These are phyloP conservation scores for Amylocarpus encephaloides DNA, from an alignment of 2,329 filamentous ascomycete genomes.

Conservation along the genomic window DNA sequence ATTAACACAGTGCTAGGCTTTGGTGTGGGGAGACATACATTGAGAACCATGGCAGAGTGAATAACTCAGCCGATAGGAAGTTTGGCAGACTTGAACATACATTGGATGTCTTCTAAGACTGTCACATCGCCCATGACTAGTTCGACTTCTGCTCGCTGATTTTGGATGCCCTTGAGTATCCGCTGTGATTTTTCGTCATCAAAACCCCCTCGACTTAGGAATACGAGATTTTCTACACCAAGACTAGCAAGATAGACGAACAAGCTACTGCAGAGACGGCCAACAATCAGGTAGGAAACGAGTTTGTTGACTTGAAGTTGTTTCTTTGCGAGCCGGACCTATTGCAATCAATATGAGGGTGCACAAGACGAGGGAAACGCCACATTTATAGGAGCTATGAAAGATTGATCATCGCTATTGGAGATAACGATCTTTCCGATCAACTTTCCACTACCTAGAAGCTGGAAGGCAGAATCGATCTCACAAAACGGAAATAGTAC, in stretches of 20 bases:
- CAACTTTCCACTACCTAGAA: conserved; percentile 37
- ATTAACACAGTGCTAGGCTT: too few species aligned
- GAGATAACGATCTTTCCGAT: conserved; percentile 37
- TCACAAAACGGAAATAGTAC: conserved; percentile 23
- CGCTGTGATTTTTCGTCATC: conserved; percentile 10
- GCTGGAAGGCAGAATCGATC: conserved; percentile 17
- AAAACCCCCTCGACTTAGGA: conserved; percentile 13
- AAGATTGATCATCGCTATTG: conserved; percentile 4
- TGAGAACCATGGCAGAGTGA: conserved; percentile 32
- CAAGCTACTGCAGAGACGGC: conserved; percentile 17
- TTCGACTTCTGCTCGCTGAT: conserved; percentile 12
- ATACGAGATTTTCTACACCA: conserved; percentile 16
- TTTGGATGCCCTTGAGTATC: conserved; percentile 5
- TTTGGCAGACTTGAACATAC: conserved; percentile 3
- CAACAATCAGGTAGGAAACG: conserved; percentile 20
- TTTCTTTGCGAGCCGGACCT: conserved; percentile 8
- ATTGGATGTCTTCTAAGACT: conserved; percentile 6
- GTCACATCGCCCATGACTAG: conserved; percentile 10
- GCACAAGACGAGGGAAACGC: background rate
- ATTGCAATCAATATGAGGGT: background rate
- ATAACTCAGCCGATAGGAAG: conserved; percentile 24
- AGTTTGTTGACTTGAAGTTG: conserved; percentile 14
- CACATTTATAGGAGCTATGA: background rate
- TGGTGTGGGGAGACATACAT: conserved; percentile 5
- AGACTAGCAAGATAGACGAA: conserved; percentile 8